Evolutionary conservation across 768 basidiomycete species (phyloP), one percentile per base, ranked within the genome.

Genomic region (Multifurca ochricompacta): DNA sequence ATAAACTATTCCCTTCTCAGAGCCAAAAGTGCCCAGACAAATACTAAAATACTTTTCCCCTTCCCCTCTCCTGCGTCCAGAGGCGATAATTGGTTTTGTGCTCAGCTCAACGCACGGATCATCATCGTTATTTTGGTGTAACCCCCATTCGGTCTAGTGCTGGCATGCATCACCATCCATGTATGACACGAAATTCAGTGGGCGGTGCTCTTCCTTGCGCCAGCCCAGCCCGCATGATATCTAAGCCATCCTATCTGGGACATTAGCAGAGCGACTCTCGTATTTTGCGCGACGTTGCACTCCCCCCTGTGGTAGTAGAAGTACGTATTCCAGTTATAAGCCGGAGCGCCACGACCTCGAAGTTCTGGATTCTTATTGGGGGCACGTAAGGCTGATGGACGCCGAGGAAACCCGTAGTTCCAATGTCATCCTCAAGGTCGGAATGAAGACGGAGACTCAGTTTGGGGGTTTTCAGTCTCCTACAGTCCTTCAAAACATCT

Each of bases 141-240:
- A 46, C 45, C 56, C 43, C 56, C 56, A 57, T 57, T 57, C 51
- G 43, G 45, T 42, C 44, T 57, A 57, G 56, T 56, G 25, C 39
- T 47, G 51, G 50, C 47, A 46, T 30, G 25, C 28, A 47, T 6
- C 5, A 3, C 18, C 4, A n/a, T 42, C 37, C 32, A 40, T 56
- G 28, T 28, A 27, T 41, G 47, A 45, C 43, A 51, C 27, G 27
- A 48, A 47, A 3, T 36, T 36, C 23, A 11, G 16, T 40, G 45
- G 54, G 55, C 50, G 41, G 50, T 47, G 50, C 44, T 19, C 14
- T 21, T 47, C 45, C 27, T 14, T 27, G 31, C 40, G 9, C 36
- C 51, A 5, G 19, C 39, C 9, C 25, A n/a, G 14, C 32, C 39
- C 1, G 19, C 40, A 25, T 31, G 27, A 42, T 25, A 28, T 36